Conservation (phyloP, 148 eudicot genomes). For the Hydrangea macrophylla region DNA sequence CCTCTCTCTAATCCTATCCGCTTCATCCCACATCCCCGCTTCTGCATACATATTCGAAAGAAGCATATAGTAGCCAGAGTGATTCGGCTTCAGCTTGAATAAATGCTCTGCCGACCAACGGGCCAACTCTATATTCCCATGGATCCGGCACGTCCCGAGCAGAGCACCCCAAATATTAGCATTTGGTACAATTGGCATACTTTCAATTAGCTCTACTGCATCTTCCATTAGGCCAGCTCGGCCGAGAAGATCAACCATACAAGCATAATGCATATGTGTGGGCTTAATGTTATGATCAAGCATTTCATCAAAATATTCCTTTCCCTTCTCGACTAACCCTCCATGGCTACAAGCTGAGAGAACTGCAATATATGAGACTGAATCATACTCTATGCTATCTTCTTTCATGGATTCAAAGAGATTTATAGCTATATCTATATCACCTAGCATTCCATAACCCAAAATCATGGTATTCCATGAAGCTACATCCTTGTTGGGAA, state of each 20-base stretch:
- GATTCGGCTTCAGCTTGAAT: slow-evolving; percentile 54
- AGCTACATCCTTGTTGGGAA: slow-evolving; percentile 47
- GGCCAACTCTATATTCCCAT: slow-evolving; percentile 66
- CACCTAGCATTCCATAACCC: slow-evolving; percentile 69
- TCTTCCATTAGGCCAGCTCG: slow-evolving; percentile 69
- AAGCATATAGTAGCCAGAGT: slow-evolving; percentile 58
- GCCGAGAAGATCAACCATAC: slow-evolving; percentile 86
- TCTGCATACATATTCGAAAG: slow-evolving; percentile 74
- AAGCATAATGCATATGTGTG: slow-evolving; percentile 55
- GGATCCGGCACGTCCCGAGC: slow-evolving; percentile 62
- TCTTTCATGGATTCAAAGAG: slow-evolving; percentile 63
- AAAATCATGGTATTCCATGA: slow-evolving; percentile 77
- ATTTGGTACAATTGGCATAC: slow-evolving; percentile 53
- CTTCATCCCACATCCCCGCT: slow-evolving; percentile 75
- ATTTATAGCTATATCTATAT: slow-evolving; percentile 43
- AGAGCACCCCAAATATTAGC: slow-evolving; percentile 67
- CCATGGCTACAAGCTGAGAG: slow-evolving; percentile 79
- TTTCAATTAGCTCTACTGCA: slow-evolving; percentile 45
- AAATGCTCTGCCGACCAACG: slow-evolving; percentile 64
- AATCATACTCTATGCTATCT: slow-evolving; percentile 37
- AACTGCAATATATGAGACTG: slow-evolving; percentile 65
- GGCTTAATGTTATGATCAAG: slow-evolving; percentile 33
- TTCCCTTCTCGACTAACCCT: slow-evolving; percentile 60
- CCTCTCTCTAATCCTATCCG: slow-evolving; percentile 48
- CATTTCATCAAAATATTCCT: slow-evolving; percentile 57